phyloP scores from a whole-genome alignment of 1,284 basidiomycete species.

The Phlebopus sp. region DNA sequence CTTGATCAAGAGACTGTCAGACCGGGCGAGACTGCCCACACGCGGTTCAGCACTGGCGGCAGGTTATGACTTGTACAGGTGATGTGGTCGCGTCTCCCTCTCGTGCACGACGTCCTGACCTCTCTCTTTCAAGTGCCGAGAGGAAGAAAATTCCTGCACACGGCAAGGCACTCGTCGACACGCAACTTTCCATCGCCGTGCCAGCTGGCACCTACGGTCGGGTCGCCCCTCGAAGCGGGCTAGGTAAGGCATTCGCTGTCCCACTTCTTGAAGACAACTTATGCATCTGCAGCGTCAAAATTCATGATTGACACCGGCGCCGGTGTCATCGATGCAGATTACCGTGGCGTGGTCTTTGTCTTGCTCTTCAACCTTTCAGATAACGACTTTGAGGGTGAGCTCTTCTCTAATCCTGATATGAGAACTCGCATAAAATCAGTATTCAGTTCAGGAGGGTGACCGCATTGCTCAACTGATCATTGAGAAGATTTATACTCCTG shows the following conservation, averaged over 20 bases:
- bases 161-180: slow-evolving; percentile 88
- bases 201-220: slow-evolving; percentile 93
- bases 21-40: slow-evolving; percentile 83
- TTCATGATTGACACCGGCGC: slow-evolving; percentile 97
- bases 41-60: slow-evolving; percentile 85
- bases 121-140: slow-evolving; percentile 58
- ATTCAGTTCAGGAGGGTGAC: slow-evolving; percentile 85
- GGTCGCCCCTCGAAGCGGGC: slow-evolving; percentile 90
- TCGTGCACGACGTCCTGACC: slow-evolving; percentile 5
- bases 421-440: background rate
- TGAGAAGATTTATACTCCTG: slow-evolving; percentile 86
- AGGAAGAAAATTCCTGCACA: slow-evolving; percentile 75
- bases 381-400: slow-evolving; percentile 80
- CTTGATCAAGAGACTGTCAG: slow-evolving; percentile 82
- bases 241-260: slow-evolving; percentile 56
- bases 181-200: slow-evolving; percentile 90
- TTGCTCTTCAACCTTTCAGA: slow-evolving; percentile 93
- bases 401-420: background rate
- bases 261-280: background rate
- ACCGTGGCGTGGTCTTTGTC: slow-evolving; percentile 91
- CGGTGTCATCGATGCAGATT: slow-evolving; percentile 95
- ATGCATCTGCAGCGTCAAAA: slow-evolving; percentile 72
- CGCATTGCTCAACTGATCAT: slow-evolving; percentile 93
- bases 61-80: slow-evolving; percentile 94
- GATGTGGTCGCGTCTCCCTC: background rate